phyloP scores from a whole-genome alignment of 2,329 filamentous ascomycete species.

The Neocucurbitaria cava region DNA sequence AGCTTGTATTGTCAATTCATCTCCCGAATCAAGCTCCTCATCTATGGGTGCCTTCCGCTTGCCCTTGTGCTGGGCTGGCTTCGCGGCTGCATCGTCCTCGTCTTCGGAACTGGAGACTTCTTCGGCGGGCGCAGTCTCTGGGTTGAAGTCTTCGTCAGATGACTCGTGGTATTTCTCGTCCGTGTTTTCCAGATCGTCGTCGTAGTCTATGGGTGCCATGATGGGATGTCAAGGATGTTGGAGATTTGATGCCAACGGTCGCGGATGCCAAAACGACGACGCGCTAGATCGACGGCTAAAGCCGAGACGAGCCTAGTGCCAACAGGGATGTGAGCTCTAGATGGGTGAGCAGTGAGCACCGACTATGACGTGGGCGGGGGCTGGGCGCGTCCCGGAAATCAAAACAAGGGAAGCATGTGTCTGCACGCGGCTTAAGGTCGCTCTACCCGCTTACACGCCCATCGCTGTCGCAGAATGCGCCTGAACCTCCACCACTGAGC shows the following conservation, averaged over 20 bases:
- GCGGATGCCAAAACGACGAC: constrained; percentile 10
- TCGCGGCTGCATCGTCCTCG: constrained; percentile 37
- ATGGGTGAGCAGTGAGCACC: too few species aligned
- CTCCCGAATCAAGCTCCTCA: constrained; percentile 63
- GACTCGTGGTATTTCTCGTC: constrained; percentile 65
- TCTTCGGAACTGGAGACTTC: constrained; percentile 60
- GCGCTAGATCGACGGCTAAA: constrained; percentile 27
- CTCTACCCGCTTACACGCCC: neutral
- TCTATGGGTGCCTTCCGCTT: constrained; percentile 44
- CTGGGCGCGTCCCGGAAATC: constrained; percentile 29
- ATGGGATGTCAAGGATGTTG: constrained; percentile 5
- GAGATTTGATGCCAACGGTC: constrained; percentile 6
- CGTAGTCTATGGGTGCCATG: constrained; percentile 38
- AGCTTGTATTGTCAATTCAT: constrained; percentile 71
- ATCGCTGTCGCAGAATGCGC: constrained; percentile 21
- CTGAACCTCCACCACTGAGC: constrained; percentile 4
- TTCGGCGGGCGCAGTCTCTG: constrained; percentile 62
- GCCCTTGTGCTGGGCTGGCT: constrained; percentile 28
- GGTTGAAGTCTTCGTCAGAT: constrained; percentile 77
- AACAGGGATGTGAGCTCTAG: constrained; percentile 13
- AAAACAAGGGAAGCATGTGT: constrained; percentile 29
- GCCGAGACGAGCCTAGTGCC: constrained; percentile 14
- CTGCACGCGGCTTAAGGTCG: neutral
- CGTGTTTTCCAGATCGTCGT: constrained; percentile 36
- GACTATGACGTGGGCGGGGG: constrained; percentile 37